phyloP scores from a whole-genome alignment of 257 asterid species.

The Buddleja alternifolia region DNA sequence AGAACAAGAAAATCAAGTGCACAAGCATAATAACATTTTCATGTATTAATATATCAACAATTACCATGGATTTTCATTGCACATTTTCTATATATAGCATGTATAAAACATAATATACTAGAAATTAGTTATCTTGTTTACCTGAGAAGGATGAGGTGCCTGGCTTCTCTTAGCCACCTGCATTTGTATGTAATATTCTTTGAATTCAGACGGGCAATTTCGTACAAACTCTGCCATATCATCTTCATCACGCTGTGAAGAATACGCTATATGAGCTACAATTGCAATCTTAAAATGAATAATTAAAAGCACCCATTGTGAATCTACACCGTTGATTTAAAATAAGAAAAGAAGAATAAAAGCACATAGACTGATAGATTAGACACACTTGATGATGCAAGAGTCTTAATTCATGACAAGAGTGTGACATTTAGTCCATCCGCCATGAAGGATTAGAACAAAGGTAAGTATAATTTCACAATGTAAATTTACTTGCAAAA shows the following conservation, averaged over 20 bases:
- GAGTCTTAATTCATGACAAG: constrained; percentile 7
- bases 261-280: not conserved
- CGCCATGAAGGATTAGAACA: not conserved
- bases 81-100: too few relatives aligned
- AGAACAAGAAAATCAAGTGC: too few relatives aligned
- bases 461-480: not conserved
- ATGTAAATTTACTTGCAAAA: not conserved
- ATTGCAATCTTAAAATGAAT: constrained; percentile 15
- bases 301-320: not conserved
- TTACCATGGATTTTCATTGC: too few relatives aligned
- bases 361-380: too few relatives aligned
- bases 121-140: constrained; percentile 32
- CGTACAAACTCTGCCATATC: constrained; percentile 81
- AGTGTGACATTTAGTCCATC: not conserved
- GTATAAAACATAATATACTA: not conserved
- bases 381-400: not conserved
- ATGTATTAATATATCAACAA: too few relatives aligned
- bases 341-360: not conserved
- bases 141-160: constrained; percentile 92
- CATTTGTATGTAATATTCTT: constrained; percentile 96
- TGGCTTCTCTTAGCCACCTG: constrained; percentile 98
- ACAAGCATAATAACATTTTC: too few relatives aligned
- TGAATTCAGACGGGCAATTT: constrained; percentile 76
- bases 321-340: not conserved
- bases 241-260: constrained; percentile 84